phyloP scores from a whole-genome alignment of 768 basidiomycete genomes.

The Thelephora aurantiotincta region DNA sequence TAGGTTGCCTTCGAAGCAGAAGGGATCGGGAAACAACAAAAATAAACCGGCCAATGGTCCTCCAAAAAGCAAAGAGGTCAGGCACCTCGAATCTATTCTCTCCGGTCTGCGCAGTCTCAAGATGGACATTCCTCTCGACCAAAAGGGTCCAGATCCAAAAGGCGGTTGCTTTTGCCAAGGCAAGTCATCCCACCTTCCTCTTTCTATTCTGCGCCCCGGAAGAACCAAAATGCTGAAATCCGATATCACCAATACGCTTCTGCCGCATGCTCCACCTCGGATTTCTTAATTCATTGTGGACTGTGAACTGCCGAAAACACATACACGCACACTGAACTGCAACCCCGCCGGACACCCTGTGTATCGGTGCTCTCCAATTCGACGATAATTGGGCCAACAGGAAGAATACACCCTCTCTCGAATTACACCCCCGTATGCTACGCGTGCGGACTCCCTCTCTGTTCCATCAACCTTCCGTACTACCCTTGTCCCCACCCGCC shows the following conservation, averaged over 20 bases:
- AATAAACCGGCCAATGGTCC: conserved; percentile 8
- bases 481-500: conserved; percentile 34
- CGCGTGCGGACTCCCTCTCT: conserved; percentile 49
- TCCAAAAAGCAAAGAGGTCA: conserved; percentile 35
- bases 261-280: no score
- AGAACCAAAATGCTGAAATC: background rate
- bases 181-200: conserved; percentile 10
- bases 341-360: no score
- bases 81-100: conserved; percentile 31
- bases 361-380: no score
- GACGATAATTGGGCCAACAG: conserved; percentile 19
- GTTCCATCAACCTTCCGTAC: conserved; percentile 38
- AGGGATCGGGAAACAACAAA: conserved; percentile 23
- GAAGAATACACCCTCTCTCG: conserved; percentile 45
- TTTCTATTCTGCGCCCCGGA: background rate
- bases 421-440: conserved; percentile 38
- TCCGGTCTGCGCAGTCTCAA: conserved; percentile 17
- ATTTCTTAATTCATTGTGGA: no score
- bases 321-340: no score
- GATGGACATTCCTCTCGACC: conserved; percentile 15
- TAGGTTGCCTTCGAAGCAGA: no score
- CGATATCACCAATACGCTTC: no score
- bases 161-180: conserved; percentile 65
- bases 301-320: no score
- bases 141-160: conserved; percentile 31